A percentile compares a stretch with the other conserved stretches of the same genome.
These are phyloP conservation scores for Russula sp. DNA, from an alignment of 768 basidiomycete species.

Conservation along the genomic window DNA sequence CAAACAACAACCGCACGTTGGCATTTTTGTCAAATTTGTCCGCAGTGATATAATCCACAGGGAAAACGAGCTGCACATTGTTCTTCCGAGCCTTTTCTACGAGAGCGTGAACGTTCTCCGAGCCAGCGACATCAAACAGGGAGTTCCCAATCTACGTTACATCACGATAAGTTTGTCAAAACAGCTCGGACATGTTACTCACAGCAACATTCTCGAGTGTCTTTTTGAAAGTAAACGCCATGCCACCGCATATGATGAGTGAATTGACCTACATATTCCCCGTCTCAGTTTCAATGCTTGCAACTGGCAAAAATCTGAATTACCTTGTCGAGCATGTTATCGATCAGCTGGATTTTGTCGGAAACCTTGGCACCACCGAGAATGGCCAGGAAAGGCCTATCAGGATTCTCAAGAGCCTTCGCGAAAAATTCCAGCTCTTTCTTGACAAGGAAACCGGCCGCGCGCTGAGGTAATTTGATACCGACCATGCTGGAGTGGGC, in stretches of 20 bases:
- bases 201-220: conserved; percentile 74
- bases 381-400: conserved; percentile 95
- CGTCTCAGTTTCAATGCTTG: conserved; percentile 5
- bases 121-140: conserved; percentile 84
- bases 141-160: conserved; percentile 79
- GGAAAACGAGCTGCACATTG: conserved; percentile 92
- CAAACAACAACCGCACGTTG: conserved; percentile 40
- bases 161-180: neutral
- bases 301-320: conserved; percentile 6
- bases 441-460: conserved; percentile 95
- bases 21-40: conserved; percentile 96
- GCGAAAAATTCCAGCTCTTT: conserved; percentile 99
- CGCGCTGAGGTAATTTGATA: conserved; percentile 84
- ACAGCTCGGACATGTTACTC: conserved; percentile 26
- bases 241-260: conserved; percentile 94
- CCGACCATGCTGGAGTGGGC: conserved; percentile 99
- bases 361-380: conserved; percentile 98
- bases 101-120: conserved; percentile 76
- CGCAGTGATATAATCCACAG: conserved; percentile 88
- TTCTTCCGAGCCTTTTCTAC: conserved; percentile 91
- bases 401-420: conserved; percentile 92
- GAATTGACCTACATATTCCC: conserved; percentile 66
- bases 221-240: conserved; percentile 99
- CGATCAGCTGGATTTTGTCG: conserved; percentile 98
- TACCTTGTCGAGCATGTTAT: conserved; percentile 98